Conservation (phyloP, 148 eudicot species). For the Rhododendron molle region DNA sequence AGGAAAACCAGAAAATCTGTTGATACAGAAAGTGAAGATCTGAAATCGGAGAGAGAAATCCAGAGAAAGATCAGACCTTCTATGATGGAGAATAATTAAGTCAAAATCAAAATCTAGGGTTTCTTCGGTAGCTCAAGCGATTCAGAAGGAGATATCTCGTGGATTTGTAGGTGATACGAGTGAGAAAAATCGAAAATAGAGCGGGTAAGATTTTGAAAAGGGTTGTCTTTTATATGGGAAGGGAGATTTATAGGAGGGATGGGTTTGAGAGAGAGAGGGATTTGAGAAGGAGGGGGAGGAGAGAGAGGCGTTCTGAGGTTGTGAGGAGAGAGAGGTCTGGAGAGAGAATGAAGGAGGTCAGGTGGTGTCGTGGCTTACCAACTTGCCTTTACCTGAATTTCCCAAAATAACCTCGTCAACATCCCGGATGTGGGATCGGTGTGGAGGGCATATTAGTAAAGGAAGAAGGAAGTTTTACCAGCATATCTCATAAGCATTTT, state of each 20-base stretch:
- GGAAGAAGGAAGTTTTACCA: background rate
- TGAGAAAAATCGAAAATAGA: background rate
- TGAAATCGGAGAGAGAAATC: background rate
- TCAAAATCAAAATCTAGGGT: constrained; percentile 10
- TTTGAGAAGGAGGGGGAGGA: background rate
- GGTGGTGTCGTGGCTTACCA: constrained; percentile 1
- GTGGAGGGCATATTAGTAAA: background rate
- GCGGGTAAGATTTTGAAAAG: constrained; percentile 8
- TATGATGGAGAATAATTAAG: background rate
- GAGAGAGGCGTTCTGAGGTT: background rate
- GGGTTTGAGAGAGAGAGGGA: background rate
- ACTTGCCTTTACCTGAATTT: background rate
- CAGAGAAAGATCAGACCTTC: background rate
- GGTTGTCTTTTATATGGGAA: background rate
- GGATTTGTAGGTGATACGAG: background rate
- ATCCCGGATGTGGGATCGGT: background rate
- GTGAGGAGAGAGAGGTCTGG: background rate
- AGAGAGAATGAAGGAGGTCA: background rate
- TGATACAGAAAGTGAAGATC: background rate
- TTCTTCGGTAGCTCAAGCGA: background rate
- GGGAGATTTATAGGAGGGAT: background rate
- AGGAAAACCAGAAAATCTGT: background rate
- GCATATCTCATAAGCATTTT: background rate
- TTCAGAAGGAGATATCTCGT: background rate
- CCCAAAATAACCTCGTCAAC: background rate